phyloP scores from a whole-genome alignment of 2,329 filamentous ascomycete genomes.

The Ceratocystis cacaofunesta region DNA sequence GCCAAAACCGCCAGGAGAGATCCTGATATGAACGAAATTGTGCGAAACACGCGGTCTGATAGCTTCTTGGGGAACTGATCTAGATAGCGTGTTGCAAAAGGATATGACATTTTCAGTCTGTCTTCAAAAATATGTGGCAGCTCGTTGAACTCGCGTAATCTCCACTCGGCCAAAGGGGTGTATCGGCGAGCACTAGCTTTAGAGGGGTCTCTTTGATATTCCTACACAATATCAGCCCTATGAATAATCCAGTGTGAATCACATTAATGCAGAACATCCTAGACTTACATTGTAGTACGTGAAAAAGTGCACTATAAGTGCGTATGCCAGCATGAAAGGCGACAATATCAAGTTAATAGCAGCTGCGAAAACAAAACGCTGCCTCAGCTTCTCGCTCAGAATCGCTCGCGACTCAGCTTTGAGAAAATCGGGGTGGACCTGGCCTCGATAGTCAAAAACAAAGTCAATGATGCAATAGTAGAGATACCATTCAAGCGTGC shows the following conservation, averaged over 20 bases:
- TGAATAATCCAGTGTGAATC: neutral
- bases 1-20: slow-evolving; percentile 76
- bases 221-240: slow-evolving; percentile 32
- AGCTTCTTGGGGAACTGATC: slow-evolving; percentile 96
- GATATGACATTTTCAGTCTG: slow-evolving; percentile 84
- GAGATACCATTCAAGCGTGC: slow-evolving; percentile 82
- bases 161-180: slow-evolving; percentile 90
- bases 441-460: slow-evolving; percentile 78
- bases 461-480: slow-evolving; percentile 84
- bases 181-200: slow-evolving; percentile 80
- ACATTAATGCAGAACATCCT: neutral
- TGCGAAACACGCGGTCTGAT: slow-evolving; percentile 68
- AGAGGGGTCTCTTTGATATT: slow-evolving; percentile 88
- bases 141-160: slow-evolving; percentile 97
- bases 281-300: slow-evolving; percentile 72
- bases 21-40: slow-evolving; percentile 75
- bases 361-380: slow-evolving; percentile 68
- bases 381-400: slow-evolving; percentile 62
- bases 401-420: slow-evolving; percentile 66
- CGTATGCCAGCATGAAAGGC: slow-evolving; percentile 74
- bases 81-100: slow-evolving; percentile 80
- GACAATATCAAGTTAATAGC: slow-evolving; percentile 75
- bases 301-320: slow-evolving; percentile 81
- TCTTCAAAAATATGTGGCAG: slow-evolving; percentile 82
- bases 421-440: slow-evolving; percentile 74